Evolutionary conservation across 225 moss, liverwort and hornwort species (phyloP).

Genomic region (Antitrichia curtipendula): DNA sequence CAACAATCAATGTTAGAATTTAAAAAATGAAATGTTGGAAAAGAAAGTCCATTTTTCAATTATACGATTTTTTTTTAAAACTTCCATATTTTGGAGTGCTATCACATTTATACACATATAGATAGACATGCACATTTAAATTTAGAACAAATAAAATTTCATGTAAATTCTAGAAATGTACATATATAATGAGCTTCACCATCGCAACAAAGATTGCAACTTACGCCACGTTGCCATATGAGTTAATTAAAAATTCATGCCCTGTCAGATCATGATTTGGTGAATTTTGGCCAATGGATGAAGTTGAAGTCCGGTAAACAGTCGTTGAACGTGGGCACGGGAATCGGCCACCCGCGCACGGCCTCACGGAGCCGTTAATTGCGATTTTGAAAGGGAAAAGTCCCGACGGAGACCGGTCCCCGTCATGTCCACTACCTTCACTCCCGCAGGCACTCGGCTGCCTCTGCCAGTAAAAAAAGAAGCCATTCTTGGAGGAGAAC

Average conservation of each 20-base stretch:
- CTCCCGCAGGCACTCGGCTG: conserved; percentile 12
- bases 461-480: not conserved
- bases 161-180: not conserved
- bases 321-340: not conserved
- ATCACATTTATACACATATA: too few relatives aligned
- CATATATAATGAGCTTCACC: not conserved
- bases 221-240: not conserved
- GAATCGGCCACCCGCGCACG: not conserved
- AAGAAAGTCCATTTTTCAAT: not conserved
- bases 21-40: not conserved
- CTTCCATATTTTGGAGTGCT: not conserved
- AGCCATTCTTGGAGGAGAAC: not conserved
- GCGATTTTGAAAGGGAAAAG: not conserved
- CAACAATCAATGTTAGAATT: not conserved
- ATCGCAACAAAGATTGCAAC: not conserved
- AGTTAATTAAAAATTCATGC: not conserved
- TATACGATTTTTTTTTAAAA: too few relatives aligned
- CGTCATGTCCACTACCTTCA: not conserved
- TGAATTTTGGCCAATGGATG: not conserved
- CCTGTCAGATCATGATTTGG: not conserved
- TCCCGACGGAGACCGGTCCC: not conserved
- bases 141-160: not conserved
- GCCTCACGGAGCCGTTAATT: not conserved
- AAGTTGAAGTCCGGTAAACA: not conserved
- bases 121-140: too few relatives aligned